Evolutionary conservation across 495 filamentous ascomycete species (phyloP), one percentile per base, ranked within the genome.

Genomic region (Lepidopterella palustris): DNA sequence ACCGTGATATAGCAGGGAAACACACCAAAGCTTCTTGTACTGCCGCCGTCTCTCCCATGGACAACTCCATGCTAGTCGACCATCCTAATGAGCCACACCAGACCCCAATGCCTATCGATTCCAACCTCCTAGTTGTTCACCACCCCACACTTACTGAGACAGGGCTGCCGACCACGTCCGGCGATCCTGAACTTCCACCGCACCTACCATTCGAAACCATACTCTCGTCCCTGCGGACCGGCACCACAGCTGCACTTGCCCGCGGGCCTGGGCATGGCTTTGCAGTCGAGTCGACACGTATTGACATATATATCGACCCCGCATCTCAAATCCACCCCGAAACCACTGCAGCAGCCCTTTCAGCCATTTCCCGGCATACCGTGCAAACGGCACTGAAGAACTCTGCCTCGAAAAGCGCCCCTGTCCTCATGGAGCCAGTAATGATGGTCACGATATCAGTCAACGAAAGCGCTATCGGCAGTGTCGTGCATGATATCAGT

Each of bases 401-500:
- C 10, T 79, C 80, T 0, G 71, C 81, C 35, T 68, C 69, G 18
- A 68, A 71, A 28, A 64, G 72, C 0, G 74, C 74, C 1, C 79
- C 87, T 4, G 80, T 79, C 1, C 75, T 99, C 45, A 88, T 97
- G 78, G 95, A 99, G 71, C 92, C 92, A 0, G 85, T 97, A 25
- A 95, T 96, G 87, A 81, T 84, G 61, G 90, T 89, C 9, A 83
- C 82, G 18, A 92, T 99, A 67, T 80, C 78, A 70, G 86, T 92
- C 55, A 87, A 92, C 67, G 93, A 97, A 75, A 79, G 79, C 13
- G 83, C 82, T 24, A 80, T 96, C 20, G 89, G 91, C 11, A 79
- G 82, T 2, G 89, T 99, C n/a, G 88, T 95, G 45, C 90, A 93
- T 60, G 95, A 99, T 67, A 80, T 99, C 40, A 86, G 82, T 15